Percentiles rank a stretch among this genome's conserved stretches.
phyloP scores from a whole-genome alignment of 768 basidiomycete species.

The Psilocybe sp. region DNA sequence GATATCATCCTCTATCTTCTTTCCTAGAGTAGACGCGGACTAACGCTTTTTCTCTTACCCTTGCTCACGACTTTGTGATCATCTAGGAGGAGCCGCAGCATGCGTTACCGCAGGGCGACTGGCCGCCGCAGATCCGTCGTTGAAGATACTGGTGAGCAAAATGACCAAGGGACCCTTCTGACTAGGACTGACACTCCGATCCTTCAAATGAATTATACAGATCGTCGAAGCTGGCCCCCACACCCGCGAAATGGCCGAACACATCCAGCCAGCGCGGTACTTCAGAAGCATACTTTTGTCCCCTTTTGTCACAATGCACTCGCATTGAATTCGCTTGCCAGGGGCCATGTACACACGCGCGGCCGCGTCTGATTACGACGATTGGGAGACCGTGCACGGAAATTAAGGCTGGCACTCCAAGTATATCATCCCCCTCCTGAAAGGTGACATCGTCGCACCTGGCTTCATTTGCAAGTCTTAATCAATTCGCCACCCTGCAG shows the following conservation, averaged over 20 bases:
- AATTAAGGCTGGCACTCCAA: conserved; percentile 63
- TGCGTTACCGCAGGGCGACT: conserved; percentile 58
- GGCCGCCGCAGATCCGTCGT: conserved; percentile 44
- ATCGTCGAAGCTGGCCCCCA: conserved; percentile 59
- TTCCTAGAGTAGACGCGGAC: background rate
- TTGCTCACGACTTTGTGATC: background rate
- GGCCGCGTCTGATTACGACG: conserved; percentile 62
- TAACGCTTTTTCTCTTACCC: background rate
- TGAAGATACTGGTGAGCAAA: conserved; percentile 50
- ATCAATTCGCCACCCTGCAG: conserved; percentile 17
- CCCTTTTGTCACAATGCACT: conserved; percentile 8
- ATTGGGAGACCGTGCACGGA: conserved; percentile 49
- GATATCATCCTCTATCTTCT: too few relatives aligned
- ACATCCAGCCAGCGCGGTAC: conserved; percentile 55
- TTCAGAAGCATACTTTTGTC: conserved; percentile 36
- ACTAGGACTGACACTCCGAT: too few relatives aligned
- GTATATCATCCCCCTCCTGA: conserved; percentile 53
- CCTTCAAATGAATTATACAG: conserved; percentile 15
- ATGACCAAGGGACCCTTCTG: too few relatives aligned
- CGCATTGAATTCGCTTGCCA: conserved; percentile 11
- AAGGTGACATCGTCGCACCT: conserved; percentile 38
- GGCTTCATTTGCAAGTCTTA: background rate
- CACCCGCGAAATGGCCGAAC: conserved; percentile 40
- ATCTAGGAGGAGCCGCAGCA: conserved; percentile 47
- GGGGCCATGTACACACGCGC: conserved; percentile 58